Base-by-base conservation (phyloP, 2,329 filamentous ascomycete genomes). In the Colletotrichum australisinense region DNA sequence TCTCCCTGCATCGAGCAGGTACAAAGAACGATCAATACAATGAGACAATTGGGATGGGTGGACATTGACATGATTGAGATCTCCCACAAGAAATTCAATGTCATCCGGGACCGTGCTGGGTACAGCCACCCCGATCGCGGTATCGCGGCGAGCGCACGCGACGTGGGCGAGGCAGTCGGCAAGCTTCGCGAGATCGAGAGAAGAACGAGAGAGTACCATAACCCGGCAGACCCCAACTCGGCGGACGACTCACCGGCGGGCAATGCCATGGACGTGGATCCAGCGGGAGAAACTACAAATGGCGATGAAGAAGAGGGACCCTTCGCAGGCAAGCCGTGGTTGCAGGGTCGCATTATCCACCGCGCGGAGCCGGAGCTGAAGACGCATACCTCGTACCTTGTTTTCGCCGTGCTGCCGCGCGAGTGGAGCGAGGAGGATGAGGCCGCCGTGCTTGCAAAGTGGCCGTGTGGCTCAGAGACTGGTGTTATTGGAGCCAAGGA, bases 1-100 rank as follows among this genome's bases (percentile, higher is more conserved):
- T 97, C 94, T 1, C 97, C 97, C 0, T 99, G 97, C 83, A 97
- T 99, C 76, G 97, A 99, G 83, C 97, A 99, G 85, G 96, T 97
- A 26, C 95, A 93, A 66, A 91, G 92, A 69, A 98, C 97, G 0
- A 92, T 98, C 67, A 93, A 94, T 12, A 90, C 91, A 14, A 88
- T 99, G 82, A 92, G 96, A 67, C 89, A 91, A 49, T 86, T 95
- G 7, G 95, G 94, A 66, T 99, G 97, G 97, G 89, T 95, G 11
- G 93, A 96, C 71, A 97, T 98, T 76, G 92, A 94, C 77, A 98
- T 98, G 94, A 94, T 97, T 1, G 97, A 98, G 83, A 90, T 99
- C 12, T 87, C 91, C 12, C 92, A 98, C 78, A 92, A 91, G 77
- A 91, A 93, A 3, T 89, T 98, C 65, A 94, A 97, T 77, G 92